Evolutionary conservation across 2,329 filamentous ascomycete genomes (phyloP).

Genomic region (Colletotrichum destructivum): DNA sequence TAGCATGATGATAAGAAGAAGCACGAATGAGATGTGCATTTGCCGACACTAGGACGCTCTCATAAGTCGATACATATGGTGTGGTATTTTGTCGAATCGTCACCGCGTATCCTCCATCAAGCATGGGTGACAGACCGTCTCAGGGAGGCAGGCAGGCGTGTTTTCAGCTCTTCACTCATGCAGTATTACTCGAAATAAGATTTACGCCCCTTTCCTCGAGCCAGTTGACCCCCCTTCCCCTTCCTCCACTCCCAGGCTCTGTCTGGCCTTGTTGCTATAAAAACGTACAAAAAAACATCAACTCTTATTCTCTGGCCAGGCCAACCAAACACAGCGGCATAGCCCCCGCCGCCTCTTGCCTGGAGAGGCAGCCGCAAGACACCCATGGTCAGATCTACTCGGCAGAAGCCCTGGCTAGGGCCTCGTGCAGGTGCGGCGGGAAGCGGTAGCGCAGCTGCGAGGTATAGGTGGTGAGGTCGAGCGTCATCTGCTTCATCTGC

Average conservation of each 20-base stretch:
- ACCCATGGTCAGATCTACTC: constrained; percentile 61
- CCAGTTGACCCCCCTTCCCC: not conserved
- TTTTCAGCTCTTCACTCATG: constrained; percentile 16
- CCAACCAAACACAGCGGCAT: not conserved
- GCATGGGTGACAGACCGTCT: not conserved
- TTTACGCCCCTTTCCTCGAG: constrained; percentile 8
- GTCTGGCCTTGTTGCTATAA: not conserved
- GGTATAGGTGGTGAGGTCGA: constrained; percentile 94
- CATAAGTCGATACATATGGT: not conserved
- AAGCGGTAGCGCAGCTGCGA: constrained; percentile 93
- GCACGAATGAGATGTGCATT: not conserved
- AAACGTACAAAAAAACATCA: constrained; percentile 3
- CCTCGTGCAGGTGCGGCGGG: constrained; percentile 89
- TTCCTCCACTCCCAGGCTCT: not conserved
- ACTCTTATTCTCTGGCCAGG: not conserved
- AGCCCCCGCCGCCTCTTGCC: not conserved
- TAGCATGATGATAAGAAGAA: not conserved
- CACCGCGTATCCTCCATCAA: not conserved
- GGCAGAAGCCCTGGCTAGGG: constrained; percentile 84
- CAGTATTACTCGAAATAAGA: constrained; percentile 37
- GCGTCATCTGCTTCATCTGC: constrained; percentile 82
- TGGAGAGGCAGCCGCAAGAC: not conserved
- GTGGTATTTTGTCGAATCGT: not conserved
- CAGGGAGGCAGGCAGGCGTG: constrained; percentile 30
- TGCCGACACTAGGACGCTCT: not conserved